A percentile compares a stretch with the other conserved stretches of the same genome.
Evolutionary conservation across 1,284 basidiomycete species (phyloP).

Genomic region (Cryptococcus sp.): DNA sequence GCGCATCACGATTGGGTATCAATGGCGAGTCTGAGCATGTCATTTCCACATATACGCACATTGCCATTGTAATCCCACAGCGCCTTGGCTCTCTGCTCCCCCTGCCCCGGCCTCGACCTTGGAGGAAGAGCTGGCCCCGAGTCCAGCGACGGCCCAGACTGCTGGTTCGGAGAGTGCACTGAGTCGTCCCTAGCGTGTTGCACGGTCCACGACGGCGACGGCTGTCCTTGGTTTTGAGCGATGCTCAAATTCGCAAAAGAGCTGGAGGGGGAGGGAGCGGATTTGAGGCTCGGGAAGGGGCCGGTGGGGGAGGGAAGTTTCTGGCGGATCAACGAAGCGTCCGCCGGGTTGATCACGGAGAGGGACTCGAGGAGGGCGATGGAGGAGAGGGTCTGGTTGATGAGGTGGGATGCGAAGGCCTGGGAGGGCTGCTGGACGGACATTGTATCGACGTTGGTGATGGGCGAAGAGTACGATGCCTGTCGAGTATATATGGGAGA

Average conservation of each 20-base stretch:
- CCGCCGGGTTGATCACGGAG: conserved; percentile 27
- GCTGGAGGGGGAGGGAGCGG: conserved; percentile 7
- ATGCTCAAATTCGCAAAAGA: conserved; percentile 14
- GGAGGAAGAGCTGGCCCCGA: conserved; percentile 21
- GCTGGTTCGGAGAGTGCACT: neutral
- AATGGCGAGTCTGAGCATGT: neutral
- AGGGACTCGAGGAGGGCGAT: conserved; percentile 40
- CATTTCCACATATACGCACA: conserved; percentile 16
- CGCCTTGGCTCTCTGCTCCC: conserved; percentile 32
- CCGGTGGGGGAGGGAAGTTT: conserved; percentile 38
- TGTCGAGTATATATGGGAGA: neutral
- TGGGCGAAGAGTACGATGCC: no score
- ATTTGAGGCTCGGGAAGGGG: conserved; percentile 29
- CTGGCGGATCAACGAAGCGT: conserved; percentile 36
- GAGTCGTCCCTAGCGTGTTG: conserved; percentile 14
- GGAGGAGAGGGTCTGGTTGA: conserved; percentile 41
- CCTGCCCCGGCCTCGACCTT: conserved; percentile 1
- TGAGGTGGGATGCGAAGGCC: conserved; percentile 37
- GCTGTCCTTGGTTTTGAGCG: neutral
- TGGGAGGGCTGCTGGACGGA: conserved; percentile 23
- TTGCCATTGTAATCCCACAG: conserved; percentile 46
- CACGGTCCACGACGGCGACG: conserved; percentile 14
- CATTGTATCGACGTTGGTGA: neutral
- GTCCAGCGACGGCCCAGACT: neutral
- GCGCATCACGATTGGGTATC: neutral